These are phyloP conservation scores for Phyllosticta citribraziliensis DNA, from an alignment of 2,329 filamentous ascomycete species.

Conservation along the genomic window DNA sequence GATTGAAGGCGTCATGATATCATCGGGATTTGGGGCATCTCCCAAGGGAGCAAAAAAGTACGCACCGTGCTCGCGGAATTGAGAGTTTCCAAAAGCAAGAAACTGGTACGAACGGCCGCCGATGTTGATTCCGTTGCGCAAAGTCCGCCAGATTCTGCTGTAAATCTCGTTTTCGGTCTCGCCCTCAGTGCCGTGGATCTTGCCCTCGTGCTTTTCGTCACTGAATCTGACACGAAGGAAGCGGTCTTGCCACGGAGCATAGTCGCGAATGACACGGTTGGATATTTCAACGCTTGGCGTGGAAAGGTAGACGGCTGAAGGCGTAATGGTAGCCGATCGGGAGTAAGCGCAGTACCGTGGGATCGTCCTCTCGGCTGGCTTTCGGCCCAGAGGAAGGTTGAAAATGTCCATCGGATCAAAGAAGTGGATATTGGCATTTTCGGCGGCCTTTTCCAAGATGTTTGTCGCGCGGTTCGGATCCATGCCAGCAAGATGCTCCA, in stretches of 20 bases:
- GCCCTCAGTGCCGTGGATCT: conserved; percentile 12
- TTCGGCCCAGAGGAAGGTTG: conserved; percentile 36
- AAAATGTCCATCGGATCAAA: conserved; percentile 69
- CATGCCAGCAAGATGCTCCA: conserved; percentile 48
- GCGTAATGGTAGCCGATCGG: conserved; percentile 70
- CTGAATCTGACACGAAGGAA: conserved; percentile 87
- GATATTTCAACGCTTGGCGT: conserved; percentile 76
- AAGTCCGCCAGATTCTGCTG: conserved; percentile 25
- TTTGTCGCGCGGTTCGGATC: conserved; percentile 47
- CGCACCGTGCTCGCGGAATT: conserved; percentile 82
- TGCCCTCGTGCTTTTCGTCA: conserved; percentile 57
- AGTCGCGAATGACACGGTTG: conserved; percentile 74
- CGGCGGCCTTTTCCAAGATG: conserved; percentile 65
- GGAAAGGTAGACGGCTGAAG: conserved; percentile 68
- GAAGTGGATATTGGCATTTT: conserved; percentile 46
- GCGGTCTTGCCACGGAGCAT: conserved; percentile 57
- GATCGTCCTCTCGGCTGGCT: conserved; percentile 37
- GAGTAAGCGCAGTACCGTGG: conserved; percentile 66
- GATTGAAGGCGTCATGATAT: not conserved
- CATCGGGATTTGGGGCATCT: conserved; percentile 54
- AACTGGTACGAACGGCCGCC: conserved; percentile 80
- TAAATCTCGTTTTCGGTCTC: conserved; percentile 49
- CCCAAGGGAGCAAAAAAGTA: conserved; percentile 79
- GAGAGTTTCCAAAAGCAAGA: conserved; percentile 89
- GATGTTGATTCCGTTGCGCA: conserved; percentile 68